Evolutionary conservation across 352 stramenopile genomes (phyloP).

Genomic region (Phytophthora boehmeriae): DNA sequence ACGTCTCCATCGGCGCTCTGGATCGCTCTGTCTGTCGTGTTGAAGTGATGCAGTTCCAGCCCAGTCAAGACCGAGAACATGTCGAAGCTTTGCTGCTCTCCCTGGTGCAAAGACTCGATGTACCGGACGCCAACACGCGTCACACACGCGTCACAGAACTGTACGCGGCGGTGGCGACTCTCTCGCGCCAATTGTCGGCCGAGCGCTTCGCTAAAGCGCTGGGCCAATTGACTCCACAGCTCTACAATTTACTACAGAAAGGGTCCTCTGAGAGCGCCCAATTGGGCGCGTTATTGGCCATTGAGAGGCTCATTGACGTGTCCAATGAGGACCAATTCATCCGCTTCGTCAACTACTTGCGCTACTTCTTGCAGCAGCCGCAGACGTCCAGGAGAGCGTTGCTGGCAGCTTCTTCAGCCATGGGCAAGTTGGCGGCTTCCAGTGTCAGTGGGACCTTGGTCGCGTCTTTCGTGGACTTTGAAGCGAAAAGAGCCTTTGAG

Average conservation of each 20-base stretch:
- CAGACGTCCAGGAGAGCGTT: slow-evolving; percentile 64
- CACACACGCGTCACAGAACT: slow-evolving; percentile 61
- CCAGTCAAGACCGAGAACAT: slow-evolving; percentile 60
- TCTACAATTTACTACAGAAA: slow-evolving; percentile 71
- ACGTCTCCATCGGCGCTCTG: neutral
- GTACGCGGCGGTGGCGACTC: slow-evolving; percentile 60
- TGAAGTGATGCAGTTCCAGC: slow-evolving; percentile 28
- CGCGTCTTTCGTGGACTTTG: slow-evolving; percentile 92
- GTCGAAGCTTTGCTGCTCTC: slow-evolving; percentile 61
- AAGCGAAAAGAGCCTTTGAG: slow-evolving; percentile 91
- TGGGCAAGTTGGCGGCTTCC: slow-evolving; percentile 85
- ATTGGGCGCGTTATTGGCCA: slow-evolving; percentile 74
- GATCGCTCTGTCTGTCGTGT: neutral
- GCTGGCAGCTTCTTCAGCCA: slow-evolving; percentile 68
- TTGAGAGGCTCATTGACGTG: slow-evolving; percentile 83
- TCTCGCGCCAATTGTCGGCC: slow-evolving; percentile 77
- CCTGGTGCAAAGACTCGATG: slow-evolving; percentile 69
- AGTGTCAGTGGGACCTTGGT: slow-evolving; percentile 87
- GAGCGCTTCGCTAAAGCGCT: slow-evolving; percentile 83
- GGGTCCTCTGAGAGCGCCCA: slow-evolving; percentile 66
- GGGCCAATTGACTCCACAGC: slow-evolving; percentile 73
- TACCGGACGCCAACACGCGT: slow-evolving; percentile 39
- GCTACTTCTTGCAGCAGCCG: slow-evolving; percentile 84
- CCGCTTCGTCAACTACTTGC: slow-evolving; percentile 90
- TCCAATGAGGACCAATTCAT: slow-evolving; percentile 90